Base-by-base conservation (phyloP, 2,329 filamentous ascomycete genomes). In the Colletotrichum australisinense region DNA sequence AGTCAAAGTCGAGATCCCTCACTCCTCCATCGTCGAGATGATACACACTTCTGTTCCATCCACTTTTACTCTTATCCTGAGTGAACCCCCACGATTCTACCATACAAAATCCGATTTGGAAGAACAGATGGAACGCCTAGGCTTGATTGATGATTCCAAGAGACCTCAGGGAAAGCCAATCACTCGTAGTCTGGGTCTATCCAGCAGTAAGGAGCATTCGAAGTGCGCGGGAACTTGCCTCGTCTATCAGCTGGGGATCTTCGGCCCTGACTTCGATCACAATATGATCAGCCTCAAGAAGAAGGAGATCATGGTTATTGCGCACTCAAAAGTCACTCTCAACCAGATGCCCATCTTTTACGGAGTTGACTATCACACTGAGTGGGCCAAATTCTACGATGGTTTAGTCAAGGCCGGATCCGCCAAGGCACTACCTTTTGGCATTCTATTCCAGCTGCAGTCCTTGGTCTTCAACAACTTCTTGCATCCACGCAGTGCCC, bases 381-480 rank as follows among this genome's bases (percentile, higher is more conserved):
- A 71, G 65, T 75, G 76, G 63, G 77, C 85, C 77, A 60, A 55
- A 4, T 69, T 75, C 28, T 64, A 74, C 12, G 19, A 46, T 4
- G 22, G 35, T 7, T 8, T 75, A 30, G 24, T 28, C 9, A 16
- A 46, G 16, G 52, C 59, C 5, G 73, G 60, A 22, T 79, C 79
- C 28, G 68, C 83, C 1, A 75, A 78, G 9, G 69, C 82, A 4
- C 70, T 90, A 69, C 82, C 88, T 5, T 94, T 91, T 74, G 79
- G 82, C 0, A 77, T 92, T 1, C 83, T 89, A 6, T 93, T 91
- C 76, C 92, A 93, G 76, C 82, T 94, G 5, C 88, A 93, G 63
- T 87, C 86, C 19, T 81, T 95, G 5, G 89, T 91, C 0, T 85
- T 87, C 76, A 93, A 93, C 75, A 90, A 89, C 26, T 90, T 88